Evolutionary conservation across 495 filamentous ascomycete species (phyloP), one percentile per base, ranked within the genome.

Genomic region (Cenococcum geophilum): DNA sequence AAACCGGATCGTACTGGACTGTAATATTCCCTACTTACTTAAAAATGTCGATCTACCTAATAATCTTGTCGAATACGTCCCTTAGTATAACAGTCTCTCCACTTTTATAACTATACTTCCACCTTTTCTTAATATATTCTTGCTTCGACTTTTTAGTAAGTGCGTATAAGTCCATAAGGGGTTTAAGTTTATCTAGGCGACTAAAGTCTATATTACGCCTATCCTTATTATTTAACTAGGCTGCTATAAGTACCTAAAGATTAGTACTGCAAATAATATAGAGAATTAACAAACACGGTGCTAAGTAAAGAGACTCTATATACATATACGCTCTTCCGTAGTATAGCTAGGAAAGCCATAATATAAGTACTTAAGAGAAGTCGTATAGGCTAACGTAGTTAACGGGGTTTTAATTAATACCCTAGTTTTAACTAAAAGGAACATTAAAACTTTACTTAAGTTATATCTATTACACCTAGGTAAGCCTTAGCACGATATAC

Each of bases 11-110:
- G 55, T 71, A 71, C 55, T 74, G 71, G 12, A 68, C 59, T 9
- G 72, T 69, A 12, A 71, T 57, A 59, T 78, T 73, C 21, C 76
- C 76, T 45, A 78, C 42, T 9, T 61, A 57, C 51, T 71, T 74
- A 61, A 78, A 78, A 25, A 68, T 75, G 5, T 74, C 58, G 9
- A 78, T 61, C 72, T 72, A 78, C 4, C 21, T 58, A 16, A 71
- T 54, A n/a, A 78, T 64, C 59, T 75, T 78, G 5, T 73, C 70
- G 16, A 72, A 61, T 1, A 73, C 35, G 42, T 79, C 72, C 14
- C 73, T 58, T 0, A 77, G 21, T 16, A 70, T 63, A 20, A 78
- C 52, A 22, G 60, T 60, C n/a, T 75, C 54, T 59, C 65, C 62
- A 45, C 42, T 57, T 20, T 57, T 60, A 8, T 49, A 40, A 35